Conservation (phyloP, 208 protist genomes). For the Leishmania arabica region DNA sequence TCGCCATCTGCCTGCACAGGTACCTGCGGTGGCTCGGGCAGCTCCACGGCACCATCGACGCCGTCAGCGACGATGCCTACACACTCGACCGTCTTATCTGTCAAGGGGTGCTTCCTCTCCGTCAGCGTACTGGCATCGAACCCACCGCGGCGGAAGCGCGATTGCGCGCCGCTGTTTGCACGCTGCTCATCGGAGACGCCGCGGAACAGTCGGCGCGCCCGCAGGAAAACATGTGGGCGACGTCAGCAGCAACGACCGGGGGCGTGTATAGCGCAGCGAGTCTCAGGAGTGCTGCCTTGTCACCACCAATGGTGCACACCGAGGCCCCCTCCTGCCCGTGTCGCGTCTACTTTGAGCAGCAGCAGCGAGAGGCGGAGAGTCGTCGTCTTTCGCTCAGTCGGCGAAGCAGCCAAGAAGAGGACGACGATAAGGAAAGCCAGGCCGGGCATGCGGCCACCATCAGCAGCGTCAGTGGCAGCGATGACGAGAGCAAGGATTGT, state of each 20-base stretch:
- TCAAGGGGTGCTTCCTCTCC: conserved; percentile 24
- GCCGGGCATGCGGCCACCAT: not conserved
- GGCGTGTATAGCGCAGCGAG: not conserved
- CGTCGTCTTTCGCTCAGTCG: not conserved
- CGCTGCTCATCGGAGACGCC: conserved; percentile 15
- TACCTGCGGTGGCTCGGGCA: conserved; percentile 29
- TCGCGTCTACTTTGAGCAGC: conserved; percentile 16
- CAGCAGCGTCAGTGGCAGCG: conserved; percentile 4
- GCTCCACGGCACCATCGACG: conserved; percentile 20
- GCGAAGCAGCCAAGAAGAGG: not conserved
- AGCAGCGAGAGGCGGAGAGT: conserved; percentile 12
- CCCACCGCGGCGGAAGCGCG: conserved; percentile 4
- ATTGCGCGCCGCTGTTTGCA: conserved; percentile 20
- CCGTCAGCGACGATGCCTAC: conserved; percentile 35
- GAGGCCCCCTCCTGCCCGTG: conserved; percentile 20
- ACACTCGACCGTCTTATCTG: conserved; percentile 22
- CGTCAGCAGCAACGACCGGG: not conserved
- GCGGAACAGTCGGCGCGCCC: not conserved
- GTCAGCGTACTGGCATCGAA: conserved; percentile 14
- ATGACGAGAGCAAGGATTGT: not conserved
- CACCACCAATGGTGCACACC: conserved; percentile 7
- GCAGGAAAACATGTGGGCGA: not conserved
- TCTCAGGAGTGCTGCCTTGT: not conserved
- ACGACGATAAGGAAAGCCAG: not conserved
- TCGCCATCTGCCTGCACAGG: conserved; percentile 17